A percentile compares a stretch with the other conserved stretches of the same genome.
These are phyloP conservation scores for Laburnicola sp. DNA, from an alignment of 2,329 filamentous ascomycete species.

Conservation along the genomic window DNA sequence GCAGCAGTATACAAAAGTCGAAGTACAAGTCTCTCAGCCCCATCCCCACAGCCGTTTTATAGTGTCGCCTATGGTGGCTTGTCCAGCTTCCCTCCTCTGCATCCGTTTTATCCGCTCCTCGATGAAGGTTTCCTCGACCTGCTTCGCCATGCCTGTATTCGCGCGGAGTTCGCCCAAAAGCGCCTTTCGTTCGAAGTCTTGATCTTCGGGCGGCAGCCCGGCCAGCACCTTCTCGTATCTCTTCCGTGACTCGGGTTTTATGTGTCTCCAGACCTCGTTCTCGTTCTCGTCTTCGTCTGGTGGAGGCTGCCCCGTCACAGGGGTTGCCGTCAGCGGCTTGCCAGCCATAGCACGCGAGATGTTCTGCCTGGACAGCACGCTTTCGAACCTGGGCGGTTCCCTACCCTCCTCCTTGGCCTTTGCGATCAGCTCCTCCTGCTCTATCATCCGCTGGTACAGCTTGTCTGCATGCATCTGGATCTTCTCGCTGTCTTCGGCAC, in stretches of 20 bases:
- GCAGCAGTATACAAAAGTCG: neutral
- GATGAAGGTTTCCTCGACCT: constrained; percentile 38
- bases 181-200: constrained; percentile 40
- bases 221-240: constrained; percentile 41
- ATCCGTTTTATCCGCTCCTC: constrained; percentile 41
- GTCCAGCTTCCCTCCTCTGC: constrained; percentile 41
- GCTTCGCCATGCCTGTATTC: constrained; percentile 34
- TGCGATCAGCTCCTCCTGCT: constrained; percentile 75
- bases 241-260: constrained; percentile 35
- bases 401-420: constrained; percentile 63
- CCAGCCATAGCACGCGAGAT: constrained; percentile 31
- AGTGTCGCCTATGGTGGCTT: constrained; percentile 43
- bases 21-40: constrained; percentile 21
- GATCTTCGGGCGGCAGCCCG: constrained; percentile 33
- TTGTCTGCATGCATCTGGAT: constrained; percentile 94
- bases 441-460: constrained; percentile 83
- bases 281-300: constrained; percentile 18
- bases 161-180: constrained; percentile 41
- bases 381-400: constrained; percentile 61
- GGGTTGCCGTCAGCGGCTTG: constrained; percentile 13
- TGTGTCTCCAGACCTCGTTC: constrained; percentile 33
- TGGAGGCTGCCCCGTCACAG: constrained; percentile 3
- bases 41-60: constrained; percentile 45
- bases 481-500: constrained; percentile 73
- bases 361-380: constrained; percentile 53